phyloP scores from a whole-genome alignment of 139 green algal genomes.

The Nannochloris sp. region DNA sequence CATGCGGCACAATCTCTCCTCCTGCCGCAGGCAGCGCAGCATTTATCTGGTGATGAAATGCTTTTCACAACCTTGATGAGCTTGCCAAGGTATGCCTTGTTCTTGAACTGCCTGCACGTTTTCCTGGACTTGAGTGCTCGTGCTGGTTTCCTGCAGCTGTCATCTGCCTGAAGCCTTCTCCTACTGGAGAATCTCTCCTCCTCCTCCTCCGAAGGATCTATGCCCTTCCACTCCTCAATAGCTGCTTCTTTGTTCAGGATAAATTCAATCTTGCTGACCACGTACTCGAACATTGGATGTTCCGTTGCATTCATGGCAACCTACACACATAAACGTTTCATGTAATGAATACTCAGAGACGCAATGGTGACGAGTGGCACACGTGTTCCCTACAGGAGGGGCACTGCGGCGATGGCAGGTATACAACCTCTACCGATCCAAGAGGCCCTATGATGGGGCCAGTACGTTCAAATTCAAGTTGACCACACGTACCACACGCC shows the following conservation, averaged over 20 bases:
- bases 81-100: conserved; percentile 4
- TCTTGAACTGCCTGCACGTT: background rate
- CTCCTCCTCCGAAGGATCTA: background rate
- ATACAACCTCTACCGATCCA: background rate
- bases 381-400: too few relatives aligned
- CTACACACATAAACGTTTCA: background rate
- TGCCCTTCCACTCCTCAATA: background rate
- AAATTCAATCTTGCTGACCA: conserved; percentile 1
- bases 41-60: background rate
- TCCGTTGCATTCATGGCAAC: background rate
- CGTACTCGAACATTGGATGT: background rate
- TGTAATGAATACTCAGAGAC: too few relatives aligned
- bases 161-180: background rate
- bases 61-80: conserved; percentile 6
- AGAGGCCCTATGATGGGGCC: background rate
- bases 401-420: too few relatives aligned
- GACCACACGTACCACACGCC: background rate
- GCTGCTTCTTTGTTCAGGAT: background rate
- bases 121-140: background rate
- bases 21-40: conserved; percentile 1
- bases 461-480: too few relatives aligned
- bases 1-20: conserved; percentile 2
- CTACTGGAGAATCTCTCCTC: background rate
- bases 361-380: too few relatives aligned
- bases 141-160: background rate